phyloP scores from a whole-genome alignment of 176 grass and related monocot species.

The Alloteropsis semialata region DNA sequence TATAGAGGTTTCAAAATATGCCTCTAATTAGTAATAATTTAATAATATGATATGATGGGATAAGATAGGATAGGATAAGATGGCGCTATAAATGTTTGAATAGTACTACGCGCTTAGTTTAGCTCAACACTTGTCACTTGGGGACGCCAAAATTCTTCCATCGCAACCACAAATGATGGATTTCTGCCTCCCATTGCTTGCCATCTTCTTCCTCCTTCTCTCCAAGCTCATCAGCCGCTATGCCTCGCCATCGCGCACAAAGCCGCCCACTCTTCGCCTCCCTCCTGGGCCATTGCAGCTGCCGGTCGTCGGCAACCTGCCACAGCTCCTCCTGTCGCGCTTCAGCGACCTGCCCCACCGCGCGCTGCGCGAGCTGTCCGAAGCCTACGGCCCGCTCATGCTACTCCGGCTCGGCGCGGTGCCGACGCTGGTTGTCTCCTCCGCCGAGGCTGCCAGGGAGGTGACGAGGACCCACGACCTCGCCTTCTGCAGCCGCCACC shows the following conservation, averaged over 20 bases:
- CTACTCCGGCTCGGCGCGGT: conserved; percentile 42
- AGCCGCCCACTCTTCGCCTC: background rate
- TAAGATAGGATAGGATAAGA: no score
- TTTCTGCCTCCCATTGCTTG: no score
- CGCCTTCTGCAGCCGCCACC: conserved; percentile 26
- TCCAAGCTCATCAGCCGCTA: no score
- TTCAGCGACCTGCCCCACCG: conserved; percentile 30
- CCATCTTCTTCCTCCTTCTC: no score
- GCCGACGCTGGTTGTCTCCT: conserved; percentile 36
- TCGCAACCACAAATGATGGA: no score
- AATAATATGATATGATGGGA: no score
- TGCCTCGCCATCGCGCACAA: background rate
- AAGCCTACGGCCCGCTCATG: conserved; percentile 21
- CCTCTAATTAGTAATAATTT: no score
- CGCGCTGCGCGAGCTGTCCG: conserved; percentile 31
- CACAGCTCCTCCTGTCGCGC: conserved; percentile 30
- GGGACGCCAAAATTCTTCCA: no score
- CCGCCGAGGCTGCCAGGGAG: conserved; percentile 36
- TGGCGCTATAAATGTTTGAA: no score
- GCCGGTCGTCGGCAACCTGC: conserved; percentile 47
- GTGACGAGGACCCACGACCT: conserved; percentile 41
- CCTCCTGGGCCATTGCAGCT: conserved; percentile 44
- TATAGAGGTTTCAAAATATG: no score
- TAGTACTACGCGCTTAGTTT: no score
- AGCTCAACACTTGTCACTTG: no score